Base-by-base conservation (phyloP, 1,284 basidiomycete species). In the Ganoderma boninense region DNA sequence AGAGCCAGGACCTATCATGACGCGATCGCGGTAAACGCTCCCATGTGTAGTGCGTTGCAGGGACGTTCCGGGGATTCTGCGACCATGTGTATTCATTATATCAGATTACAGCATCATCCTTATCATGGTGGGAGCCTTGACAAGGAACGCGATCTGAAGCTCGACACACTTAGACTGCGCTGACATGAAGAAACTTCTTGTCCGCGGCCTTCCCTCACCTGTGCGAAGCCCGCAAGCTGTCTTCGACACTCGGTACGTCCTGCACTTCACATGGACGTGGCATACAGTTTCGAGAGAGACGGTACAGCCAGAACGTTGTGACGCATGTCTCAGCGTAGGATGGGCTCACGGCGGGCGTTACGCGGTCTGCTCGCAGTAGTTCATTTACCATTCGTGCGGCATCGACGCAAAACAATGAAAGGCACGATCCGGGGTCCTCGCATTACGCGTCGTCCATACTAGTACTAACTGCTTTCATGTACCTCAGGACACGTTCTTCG, bases 1-100 rank as follows among this genome's bases (percentile, higher is more conserved):
- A 80, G 63, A 81, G 82, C 23, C 79, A 81, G 66, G 82, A 85
- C 71, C 70, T 79, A 26, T 77, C 81, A 62, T 80, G 75, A 62
- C 60, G 42, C 23, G 60, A 43, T 62, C 66, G 57, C 32, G 40
- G 57, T 49, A 35, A 56, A 49, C 64, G 56, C 57, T 68, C 67
- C 66, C 64, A 66, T 68, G 38, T 60, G 63, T 46, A 46, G 59
- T 72, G 46, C 49, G 43, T 63, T 52, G 54, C 63, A 61, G 46
- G 60, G 54, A 56, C 62, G 62, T 66, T 62, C 68, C 57, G 32
- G 56, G 23, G 52, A 49, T 26, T 63, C 59, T 57, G 69, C 62
- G 32, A 49, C 61, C 65, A 67, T 68, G 69, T 73, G 63, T 69
- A 71, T 59, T 60, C 66, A 54, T 71, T 65, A 59, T 62, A 71